Base-by-base conservation (phyloP, 169 alveolate genomes). In the Plasmodium relictum region DNA sequence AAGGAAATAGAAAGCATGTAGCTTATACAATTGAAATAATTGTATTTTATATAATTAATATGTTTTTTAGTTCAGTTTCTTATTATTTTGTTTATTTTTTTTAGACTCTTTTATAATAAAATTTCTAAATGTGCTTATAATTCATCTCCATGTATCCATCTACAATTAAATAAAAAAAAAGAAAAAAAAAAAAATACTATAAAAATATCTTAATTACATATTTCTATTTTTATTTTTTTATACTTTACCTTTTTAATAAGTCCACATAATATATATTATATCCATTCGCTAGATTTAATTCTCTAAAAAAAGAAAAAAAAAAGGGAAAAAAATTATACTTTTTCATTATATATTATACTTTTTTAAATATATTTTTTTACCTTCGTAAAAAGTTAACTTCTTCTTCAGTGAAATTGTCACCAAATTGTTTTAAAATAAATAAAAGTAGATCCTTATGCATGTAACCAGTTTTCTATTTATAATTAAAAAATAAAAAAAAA, bases 361-460 rank as follows among this genome's bases (percentile, higher is more conserved):
- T 31, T 31, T 2, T 2, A 31, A 31, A 2, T 31, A 3, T 31
- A n/a, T 44, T 63, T 42, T 22, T 37, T 24, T 78, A 76, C 89
- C 41, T 22, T 31, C 42, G 78, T 56, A 78, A 48, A 22, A 63
- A 78, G 10, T 62, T 72, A 20, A 45, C 39, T 65, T 78, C 89
- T 22, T 78, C 78, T 6, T 78, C 89, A 16, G 71, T 78, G 18
- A 78, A 58, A 4, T 58, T 63, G 41, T 78, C 89, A 20, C 89
- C 89, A 22, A 78, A 78, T 52, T 78, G 76, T 69, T 58, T 78
- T 44, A 78, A 52, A 20, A 78, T 78, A 45, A 45, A 45, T 72
- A 78, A n/a, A 22, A 78, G 24, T 14, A 78, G 63, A 9, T 78
- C 76, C 78, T 78, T 78, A 70, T 78, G 89, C 89, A 78, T 78